Conservation (phyloP, 352 stramenopile species). For the Phytophthora tubulina region DNA sequence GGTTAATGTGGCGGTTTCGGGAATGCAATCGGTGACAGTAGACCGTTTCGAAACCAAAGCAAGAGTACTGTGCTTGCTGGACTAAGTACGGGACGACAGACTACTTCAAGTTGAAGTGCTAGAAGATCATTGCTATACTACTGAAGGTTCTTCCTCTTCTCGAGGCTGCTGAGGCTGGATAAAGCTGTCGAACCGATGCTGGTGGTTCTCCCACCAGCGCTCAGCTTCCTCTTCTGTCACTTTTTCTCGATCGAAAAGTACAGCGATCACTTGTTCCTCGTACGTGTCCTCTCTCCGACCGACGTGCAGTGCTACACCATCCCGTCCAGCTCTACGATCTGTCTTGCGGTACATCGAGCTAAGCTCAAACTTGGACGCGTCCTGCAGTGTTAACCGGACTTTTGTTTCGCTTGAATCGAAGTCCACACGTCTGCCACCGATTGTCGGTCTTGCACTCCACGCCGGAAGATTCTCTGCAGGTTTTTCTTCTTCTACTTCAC, state of each 20-base stretch:
- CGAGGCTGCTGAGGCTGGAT: constrained; percentile 27
- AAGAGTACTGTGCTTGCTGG: not conserved
- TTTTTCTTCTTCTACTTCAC: constrained; percentile 12
- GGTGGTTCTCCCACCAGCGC: constrained; percentile 77
- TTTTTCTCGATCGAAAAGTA: constrained; percentile 90
- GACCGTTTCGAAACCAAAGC: constrained; percentile 35
- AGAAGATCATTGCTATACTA: constrained; percentile 17
- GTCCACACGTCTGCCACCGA: constrained; percentile 62
- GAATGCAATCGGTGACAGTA: constrained; percentile 9
- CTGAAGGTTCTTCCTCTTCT: constrained; percentile 10
- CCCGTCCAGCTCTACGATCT: constrained; percentile 74
- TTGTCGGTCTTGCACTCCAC: constrained; percentile 61
- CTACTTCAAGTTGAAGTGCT: constrained; percentile 34
- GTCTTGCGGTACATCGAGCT: constrained; percentile 91
- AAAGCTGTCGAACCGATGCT: constrained; percentile 65
- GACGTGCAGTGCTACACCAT: constrained; percentile 82
- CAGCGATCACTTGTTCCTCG: constrained; percentile 82
- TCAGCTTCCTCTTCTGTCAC: constrained; percentile 77
- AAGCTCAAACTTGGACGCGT: constrained; percentile 80
- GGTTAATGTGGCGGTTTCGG: not conserved
- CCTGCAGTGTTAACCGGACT: constrained; percentile 74
- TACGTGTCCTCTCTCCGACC: constrained; percentile 79
- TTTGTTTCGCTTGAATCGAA: constrained; percentile 83
- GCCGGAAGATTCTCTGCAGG: constrained; percentile 22
- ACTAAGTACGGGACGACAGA: constrained; percentile 34